Percentiles rank a stretch among this genome's conserved stretches.
These are phyloP conservation scores for Colletotrichum sansevieriae DNA, from an alignment of 2,329 filamentous ascomycete species.

Conservation along the genomic window DNA sequence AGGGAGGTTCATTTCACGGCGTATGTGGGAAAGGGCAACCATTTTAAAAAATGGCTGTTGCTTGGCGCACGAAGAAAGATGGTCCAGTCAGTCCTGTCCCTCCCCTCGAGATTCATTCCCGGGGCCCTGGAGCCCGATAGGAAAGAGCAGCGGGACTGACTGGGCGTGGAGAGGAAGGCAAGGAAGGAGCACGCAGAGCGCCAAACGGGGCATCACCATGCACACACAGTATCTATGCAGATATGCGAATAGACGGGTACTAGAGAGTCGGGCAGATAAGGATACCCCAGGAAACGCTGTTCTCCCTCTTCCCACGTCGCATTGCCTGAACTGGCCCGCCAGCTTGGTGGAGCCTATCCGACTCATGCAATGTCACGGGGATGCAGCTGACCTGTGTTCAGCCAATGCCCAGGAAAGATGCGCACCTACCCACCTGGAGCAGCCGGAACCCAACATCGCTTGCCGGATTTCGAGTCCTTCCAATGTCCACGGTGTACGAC, in stretches of 20 bases:
- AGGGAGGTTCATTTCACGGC: not conserved
- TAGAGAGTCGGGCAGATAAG: constrained; percentile 22
- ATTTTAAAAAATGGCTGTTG: constrained; percentile 36
- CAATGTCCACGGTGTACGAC: not conserved
- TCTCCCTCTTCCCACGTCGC: constrained; percentile 12
- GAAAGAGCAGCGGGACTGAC: constrained; percentile 33
- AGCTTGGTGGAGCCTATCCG: constrained; percentile 15
- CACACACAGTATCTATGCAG: constrained; percentile 26
- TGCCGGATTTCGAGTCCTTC: not conserved
- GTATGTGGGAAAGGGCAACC: constrained; percentile 28
- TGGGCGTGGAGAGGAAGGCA: constrained; percentile 25
- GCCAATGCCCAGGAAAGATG: constrained; percentile 22
- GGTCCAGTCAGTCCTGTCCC: constrained; percentile 14
- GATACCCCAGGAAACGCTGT: constrained; percentile 31
- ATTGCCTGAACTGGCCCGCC: constrained; percentile 20
- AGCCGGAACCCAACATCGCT: constrained; percentile 3
- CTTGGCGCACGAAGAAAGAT: constrained; percentile 21
- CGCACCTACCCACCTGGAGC: not conserved
- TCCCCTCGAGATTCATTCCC: constrained; percentile 23
- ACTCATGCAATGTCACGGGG: constrained; percentile 38
- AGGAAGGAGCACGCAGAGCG: constrained; percentile 13
- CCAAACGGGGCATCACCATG: constrained; percentile 30
- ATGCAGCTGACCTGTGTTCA: constrained; percentile 21
- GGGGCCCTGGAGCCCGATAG: constrained; percentile 30
- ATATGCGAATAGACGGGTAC: not conserved